Percentiles rank a stretch among this genome's conserved stretches.
Conservation (phyloP, 179 eudicot genomes). For the Corrigiola litoralis region DNA sequence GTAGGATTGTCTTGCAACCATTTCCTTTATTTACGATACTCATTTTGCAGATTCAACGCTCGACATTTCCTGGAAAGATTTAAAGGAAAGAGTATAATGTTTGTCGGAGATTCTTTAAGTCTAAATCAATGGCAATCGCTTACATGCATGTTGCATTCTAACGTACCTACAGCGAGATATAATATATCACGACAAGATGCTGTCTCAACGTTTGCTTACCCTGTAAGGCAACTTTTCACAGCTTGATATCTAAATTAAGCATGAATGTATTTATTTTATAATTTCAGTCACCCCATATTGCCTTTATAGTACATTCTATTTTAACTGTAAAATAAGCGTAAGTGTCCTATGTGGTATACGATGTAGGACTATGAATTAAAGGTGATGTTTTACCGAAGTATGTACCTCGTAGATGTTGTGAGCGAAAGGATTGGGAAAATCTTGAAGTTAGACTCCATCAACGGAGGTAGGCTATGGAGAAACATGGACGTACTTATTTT, state of each 20-base stretch:
- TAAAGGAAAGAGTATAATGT: conserved; percentile 37
- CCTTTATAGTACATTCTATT: not conserved
- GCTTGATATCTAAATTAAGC: not conserved
- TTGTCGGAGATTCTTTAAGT: conserved; percentile 32
- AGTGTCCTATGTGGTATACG: not conserved
- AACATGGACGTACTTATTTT: conserved; percentile 31
- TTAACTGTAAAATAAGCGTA: not conserved
- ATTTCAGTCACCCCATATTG: not conserved
- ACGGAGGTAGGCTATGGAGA: conserved; percentile 26
- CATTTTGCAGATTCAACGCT: conserved; percentile 28
- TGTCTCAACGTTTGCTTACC: conserved; percentile 25
- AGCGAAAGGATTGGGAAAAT: conserved; percentile 19
- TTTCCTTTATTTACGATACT: no score
- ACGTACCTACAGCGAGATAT: conserved; percentile 21
- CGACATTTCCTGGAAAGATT: conserved; percentile 24
- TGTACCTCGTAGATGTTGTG: conserved; percentile 33
- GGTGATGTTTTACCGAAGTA: conserved; percentile 25
- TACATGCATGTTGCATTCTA: conserved; percentile 28
- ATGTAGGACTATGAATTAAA: conserved; percentile 31
- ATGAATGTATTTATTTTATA: no score
- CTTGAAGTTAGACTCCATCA: conserved; percentile 29
- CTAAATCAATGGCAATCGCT: conserved; percentile 41
- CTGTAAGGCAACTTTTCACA: conserved; percentile 4
- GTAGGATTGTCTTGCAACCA: no score
- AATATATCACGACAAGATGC: conserved; percentile 24